Evolutionary conservation across 1,284 basidiomycete species (phyloP).

Genomic region (Moniliella sp.): DNA sequence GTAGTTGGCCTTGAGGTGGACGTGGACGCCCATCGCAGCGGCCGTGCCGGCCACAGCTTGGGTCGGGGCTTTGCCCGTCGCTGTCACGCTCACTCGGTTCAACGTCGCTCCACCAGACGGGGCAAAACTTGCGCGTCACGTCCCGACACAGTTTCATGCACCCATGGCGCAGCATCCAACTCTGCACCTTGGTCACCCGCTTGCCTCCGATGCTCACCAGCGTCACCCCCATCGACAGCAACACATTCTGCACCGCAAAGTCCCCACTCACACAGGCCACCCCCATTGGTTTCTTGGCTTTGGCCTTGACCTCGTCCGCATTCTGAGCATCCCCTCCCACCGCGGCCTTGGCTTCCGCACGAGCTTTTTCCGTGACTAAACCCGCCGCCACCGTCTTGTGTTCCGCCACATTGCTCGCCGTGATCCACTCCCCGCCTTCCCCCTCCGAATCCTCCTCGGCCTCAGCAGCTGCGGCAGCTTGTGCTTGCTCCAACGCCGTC

Average conservation of each 20-base stretch:
- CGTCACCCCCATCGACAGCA: conserved; percentile 79
- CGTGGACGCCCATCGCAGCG: conserved; percentile 7
- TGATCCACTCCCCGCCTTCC: conserved; percentile 61
- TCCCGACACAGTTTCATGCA: conserved; percentile 99
- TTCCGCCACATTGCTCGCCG: conserved; percentile 59
- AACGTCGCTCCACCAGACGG: conserved; percentile 88
- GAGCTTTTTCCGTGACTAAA: conserved; percentile 30
- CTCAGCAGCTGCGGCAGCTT: not conserved
- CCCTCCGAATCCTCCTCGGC: conserved; percentile 1
- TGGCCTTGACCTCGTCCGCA: too few species aligned
- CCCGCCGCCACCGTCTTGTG: conserved; percentile 77
- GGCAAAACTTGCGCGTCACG: conserved; percentile 80
- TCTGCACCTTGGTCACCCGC: conserved; percentile 71
- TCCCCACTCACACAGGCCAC: conserved; percentile 58
- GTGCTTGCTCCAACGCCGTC: conserved; percentile 53
- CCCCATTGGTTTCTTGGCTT: conserved; percentile 8
- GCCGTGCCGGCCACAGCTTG: conserved; percentile 3
- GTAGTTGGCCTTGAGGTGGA: conserved; percentile 40
- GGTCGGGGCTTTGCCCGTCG: too few species aligned
- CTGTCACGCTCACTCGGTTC: conserved; percentile 57
- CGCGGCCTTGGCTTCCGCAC: too few species aligned
- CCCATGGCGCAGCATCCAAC: conserved; percentile 85
- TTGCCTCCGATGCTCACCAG: conserved; percentile 79
- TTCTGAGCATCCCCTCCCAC: too few species aligned
- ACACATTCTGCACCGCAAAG: conserved; percentile 95